phyloP scores from a whole-genome alignment of 495 filamentous ascomycete species.

The Daldinia loculata region DNA sequence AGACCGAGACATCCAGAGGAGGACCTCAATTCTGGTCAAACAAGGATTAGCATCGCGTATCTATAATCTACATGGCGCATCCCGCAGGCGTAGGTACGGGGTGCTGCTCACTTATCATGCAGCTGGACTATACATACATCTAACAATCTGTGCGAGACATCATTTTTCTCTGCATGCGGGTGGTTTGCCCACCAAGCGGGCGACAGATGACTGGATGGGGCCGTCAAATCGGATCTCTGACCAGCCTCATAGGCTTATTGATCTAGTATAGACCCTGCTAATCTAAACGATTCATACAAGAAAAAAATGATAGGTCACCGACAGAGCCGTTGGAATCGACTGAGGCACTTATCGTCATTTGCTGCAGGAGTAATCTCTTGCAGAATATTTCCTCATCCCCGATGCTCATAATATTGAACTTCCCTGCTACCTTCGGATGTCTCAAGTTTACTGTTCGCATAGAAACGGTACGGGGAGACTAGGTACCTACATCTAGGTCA shows the following conservation, averaged over 20 bases:
- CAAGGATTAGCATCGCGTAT: slow-evolving; percentile 31
- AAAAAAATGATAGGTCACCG: slow-evolving; percentile 34
- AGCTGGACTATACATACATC: slow-evolving; percentile 13
- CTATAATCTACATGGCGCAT: slow-evolving; percentile 33
- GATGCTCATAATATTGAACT: slow-evolving; percentile 8
- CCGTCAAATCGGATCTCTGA: slow-evolving; percentile 34
- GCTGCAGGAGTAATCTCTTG: not conserved
- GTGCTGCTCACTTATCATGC: slow-evolving; percentile 20
- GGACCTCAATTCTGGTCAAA: slow-evolving; percentile 11
- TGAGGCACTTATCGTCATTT: slow-evolving; percentile 9
- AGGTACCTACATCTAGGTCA: not conserved
- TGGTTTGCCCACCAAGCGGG: slow-evolving; percentile 26
- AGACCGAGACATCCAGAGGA: not conserved
- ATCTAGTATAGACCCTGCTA: slow-evolving; percentile 25
- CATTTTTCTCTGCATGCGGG: slow-evolving; percentile 33
- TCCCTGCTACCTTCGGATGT: slow-evolving; percentile 9
- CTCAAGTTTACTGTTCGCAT: slow-evolving; percentile 17
- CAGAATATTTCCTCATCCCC: slow-evolving; percentile 5
- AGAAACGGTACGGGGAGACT: slow-evolving; percentile 10
- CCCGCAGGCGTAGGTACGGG: slow-evolving; percentile 22
- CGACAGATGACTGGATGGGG: slow-evolving; percentile 9
- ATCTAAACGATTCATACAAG: slow-evolving; percentile 21
- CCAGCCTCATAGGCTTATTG: slow-evolving; percentile 16
- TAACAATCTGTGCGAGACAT: slow-evolving; percentile 36
- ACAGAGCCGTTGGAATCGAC: slow-evolving; percentile 23